Conservation (phyloP, 1,284 basidiomycete genomes). For the Quambalaria eucalypti region DNA sequence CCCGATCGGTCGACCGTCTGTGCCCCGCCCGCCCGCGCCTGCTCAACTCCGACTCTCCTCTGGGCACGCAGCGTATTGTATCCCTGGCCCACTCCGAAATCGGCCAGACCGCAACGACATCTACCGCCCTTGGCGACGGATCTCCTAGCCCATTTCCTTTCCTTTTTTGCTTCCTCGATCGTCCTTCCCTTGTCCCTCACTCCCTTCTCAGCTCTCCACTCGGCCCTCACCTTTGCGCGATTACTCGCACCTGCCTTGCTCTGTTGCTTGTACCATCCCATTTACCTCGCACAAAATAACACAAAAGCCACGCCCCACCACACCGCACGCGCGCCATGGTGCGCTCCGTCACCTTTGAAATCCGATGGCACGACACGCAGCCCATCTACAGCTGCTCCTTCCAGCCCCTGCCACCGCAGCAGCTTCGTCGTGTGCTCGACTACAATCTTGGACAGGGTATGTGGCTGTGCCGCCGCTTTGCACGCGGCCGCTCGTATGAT, state of each 20-base stretch:
- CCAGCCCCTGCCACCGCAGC: slow-evolving; percentile 32
- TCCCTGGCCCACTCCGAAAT: no score
- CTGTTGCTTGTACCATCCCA: no score
- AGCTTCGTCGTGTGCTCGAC: slow-evolving; percentile 37
- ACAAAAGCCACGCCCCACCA: background rate
- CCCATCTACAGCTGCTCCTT: slow-evolving; percentile 45
- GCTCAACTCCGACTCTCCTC: no score
- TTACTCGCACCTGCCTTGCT: no score
- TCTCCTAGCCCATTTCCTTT: background rate
- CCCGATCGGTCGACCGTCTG: no score
- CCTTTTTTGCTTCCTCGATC: background rate
- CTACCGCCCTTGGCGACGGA: no score
- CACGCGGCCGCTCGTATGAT: background rate
- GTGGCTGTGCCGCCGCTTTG: background rate
- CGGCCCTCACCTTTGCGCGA: no score
- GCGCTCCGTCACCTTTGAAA: slow-evolving; percentile 44
- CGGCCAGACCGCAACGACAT: no score
- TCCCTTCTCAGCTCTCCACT: background rate
- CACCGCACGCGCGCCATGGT: slow-evolving; percentile 24
- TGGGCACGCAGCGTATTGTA: no score
- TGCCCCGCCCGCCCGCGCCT: no score
- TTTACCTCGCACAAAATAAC: no score
- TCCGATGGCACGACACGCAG: slow-evolving; percentile 45
- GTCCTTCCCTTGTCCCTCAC: background rate
- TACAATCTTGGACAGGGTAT: slow-evolving; percentile 39